Evolutionary conservation across 257 asterid species (phyloP), one percentile per base, ranked within the genome.

Genomic region (Solanum habrochaites): DNA sequence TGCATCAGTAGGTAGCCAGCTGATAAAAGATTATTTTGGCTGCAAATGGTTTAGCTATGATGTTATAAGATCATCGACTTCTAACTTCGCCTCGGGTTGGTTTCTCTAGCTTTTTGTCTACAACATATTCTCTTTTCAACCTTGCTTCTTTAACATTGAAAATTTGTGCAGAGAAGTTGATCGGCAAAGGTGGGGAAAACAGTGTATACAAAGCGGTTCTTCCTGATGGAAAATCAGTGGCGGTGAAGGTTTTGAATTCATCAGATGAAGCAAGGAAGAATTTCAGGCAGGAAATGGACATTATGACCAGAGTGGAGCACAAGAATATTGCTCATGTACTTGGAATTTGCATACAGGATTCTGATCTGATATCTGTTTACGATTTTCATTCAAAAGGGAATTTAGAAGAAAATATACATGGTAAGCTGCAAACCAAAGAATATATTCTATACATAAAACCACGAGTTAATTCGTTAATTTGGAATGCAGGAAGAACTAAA

Each of bases 141-240:
- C 37, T 25, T n/a, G 84, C 73, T 60, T 25, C 43, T 64, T 83
- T 69, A 83, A 87, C 43, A 40, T 72, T 56, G 73, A 29, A 29
- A 8, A 42, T n/a, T 82, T 83, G 31, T 47, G 60, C 93, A 97
- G 99, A 88, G 62, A 94, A 94, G 88, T 90, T 97, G 75, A 93
- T 97, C 40, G 98, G 98, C 25, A 91, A 89, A 86, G 99, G 99
- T 85, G 98, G 98, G 69, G 90, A 93, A 66, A 97, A 95, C 89
- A 89, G 93, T 42, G 99, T 97, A 27, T 96, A 94, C 91, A 95
- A 89, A 88, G 99, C 98, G 25, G 42, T 92, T 40, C 93, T 95
- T 86, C 95, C 96, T 49, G 94, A 93, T 71, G 99, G 95, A 10
- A 95, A 89, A 80, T 87, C 86, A 32, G 95, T 96, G 47, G 99